Evolutionary conservation across 1,284 basidiomycete genomes (phyloP), one percentile per base, ranked within the genome.

Genomic region (Rhodotorula glutinis): DNA sequence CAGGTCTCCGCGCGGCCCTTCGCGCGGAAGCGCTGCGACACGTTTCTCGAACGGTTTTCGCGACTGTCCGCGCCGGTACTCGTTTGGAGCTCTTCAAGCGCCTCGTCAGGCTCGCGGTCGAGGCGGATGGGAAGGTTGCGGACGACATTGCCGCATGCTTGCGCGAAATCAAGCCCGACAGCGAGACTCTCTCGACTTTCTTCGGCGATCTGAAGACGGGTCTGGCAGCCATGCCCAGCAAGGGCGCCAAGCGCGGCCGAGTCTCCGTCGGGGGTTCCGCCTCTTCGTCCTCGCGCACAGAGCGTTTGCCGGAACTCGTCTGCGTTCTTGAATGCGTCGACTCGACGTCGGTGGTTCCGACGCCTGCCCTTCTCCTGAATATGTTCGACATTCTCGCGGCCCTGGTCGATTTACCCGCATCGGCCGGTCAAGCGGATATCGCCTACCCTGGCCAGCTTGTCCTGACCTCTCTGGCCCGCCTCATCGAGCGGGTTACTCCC

Each of bases 301-400:
- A 70, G 27, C 63, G 73, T 10, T 17, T 73, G 10, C 66, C 73
- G 13, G 71, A 74, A 41, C 67, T 74, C n/a, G 64, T 69, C 27
- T 61, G 63, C 33, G 62, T 67, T 16, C 67, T 74, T 62, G 73
- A 74, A 41, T 59, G 61, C 8, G 59, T 74, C 55, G 69, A 74
- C 5, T 68, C 71, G 46, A 47, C 43, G 11, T 52, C 14, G 27
- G 41, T 74, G 7, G 30, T 61, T 1, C 62, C 72, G 1, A 59
- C 65, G 14, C 65, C 69, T 44, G 52, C 51, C 14, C 57, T 74
- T 23, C 67, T 74, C 16, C 65, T 73, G 43, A 27, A 55, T 25
- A 54, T 71, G 8, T 71, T 74, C 53, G 73, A 74, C 10, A 56
- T 71, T 40, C 66, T 74, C 40, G 63, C 69, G 4, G 53, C 54